Evolutionary conservation across 208 protist species (phyloP).

Genomic region (Acanthamoeba lenticulata): DNA sequence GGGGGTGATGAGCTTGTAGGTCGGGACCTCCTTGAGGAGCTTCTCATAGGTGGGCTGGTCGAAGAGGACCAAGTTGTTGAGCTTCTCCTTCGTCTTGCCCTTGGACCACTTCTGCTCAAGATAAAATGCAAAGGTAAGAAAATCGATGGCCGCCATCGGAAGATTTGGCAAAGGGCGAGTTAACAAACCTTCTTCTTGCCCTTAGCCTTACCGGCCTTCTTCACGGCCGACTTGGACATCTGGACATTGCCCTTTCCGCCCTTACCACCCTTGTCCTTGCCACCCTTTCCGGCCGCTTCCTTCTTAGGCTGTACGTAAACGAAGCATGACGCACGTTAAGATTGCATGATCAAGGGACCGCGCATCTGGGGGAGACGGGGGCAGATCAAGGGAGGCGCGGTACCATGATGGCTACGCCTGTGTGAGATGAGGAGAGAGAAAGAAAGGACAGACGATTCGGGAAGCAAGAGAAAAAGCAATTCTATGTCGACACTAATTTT

Average conservation of each 20-base stretch:
- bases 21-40: slow-evolving; percentile 86
- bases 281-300: slow-evolving; percentile 23
- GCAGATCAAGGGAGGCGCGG: neutral
- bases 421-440: slow-evolving; percentile 43
- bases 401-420: slow-evolving; percentile 26
- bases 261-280: slow-evolving; percentile 74
- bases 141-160: neutral
- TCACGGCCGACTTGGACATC: slow-evolving; percentile 74
- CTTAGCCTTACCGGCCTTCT: slow-evolving; percentile 70
- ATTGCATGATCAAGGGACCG: neutral
- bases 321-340: neutral
- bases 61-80: slow-evolving; percentile 88
- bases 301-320: slow-evolving; percentile 18
- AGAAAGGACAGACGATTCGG: neutral
- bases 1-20: slow-evolving; percentile 88
- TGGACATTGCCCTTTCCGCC: slow-evolving; percentile 77
- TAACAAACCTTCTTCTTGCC: slow-evolving; percentile 69
- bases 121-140: neutral
- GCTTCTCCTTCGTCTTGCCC: slow-evolving; percentile 89
- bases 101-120: slow-evolving; percentile 88
- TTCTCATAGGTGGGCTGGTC: slow-evolving; percentile 86
- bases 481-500: neutral
- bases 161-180: neutral
- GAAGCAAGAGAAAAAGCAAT: neutral
- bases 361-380: neutral